Evolutionary conservation across 2,329 filamentous ascomycete genomes (phyloP).

Genomic region (Hypoxylon sp.): DNA sequence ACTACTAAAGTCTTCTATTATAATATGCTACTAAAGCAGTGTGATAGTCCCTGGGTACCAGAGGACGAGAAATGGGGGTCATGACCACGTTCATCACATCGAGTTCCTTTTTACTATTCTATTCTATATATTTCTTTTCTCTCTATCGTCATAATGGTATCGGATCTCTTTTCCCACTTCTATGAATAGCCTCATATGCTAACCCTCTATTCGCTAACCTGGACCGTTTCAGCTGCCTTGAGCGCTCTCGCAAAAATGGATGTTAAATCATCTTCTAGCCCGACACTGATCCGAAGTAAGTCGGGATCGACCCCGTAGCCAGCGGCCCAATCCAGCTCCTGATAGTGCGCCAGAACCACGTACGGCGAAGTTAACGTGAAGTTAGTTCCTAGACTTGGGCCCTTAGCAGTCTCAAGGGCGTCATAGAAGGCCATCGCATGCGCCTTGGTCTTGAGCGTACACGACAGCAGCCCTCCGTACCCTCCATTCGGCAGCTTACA

Average conservation of each 20-base stretch:
- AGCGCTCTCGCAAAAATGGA: conserved; percentile 78
- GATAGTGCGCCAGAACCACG: conserved; percentile 90
- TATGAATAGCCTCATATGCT: neutral
- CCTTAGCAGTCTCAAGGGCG: conserved; percentile 87
- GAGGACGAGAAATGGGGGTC: neutral
- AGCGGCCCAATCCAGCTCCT: conserved; percentile 91
- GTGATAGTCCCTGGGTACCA: neutral
- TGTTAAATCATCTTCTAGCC: conserved; percentile 82
- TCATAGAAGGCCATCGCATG: conserved; percentile 90
- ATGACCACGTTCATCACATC: neutral
- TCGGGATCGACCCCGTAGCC: conserved; percentile 85
- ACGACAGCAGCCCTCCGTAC: conserved; percentile 90
- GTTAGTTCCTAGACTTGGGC: conserved; percentile 95
- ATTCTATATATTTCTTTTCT: neutral
- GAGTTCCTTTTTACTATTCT: conserved; percentile 12
- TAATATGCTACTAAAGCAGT: neutral
- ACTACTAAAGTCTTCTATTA: neutral
- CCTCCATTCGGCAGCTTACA: conserved; percentile 81
- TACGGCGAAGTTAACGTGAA: conserved; percentile 95
- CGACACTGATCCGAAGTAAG: conserved; percentile 89
- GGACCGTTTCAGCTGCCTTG: conserved; percentile 63
- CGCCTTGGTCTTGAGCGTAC: conserved; percentile 78
- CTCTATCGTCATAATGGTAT: conserved; percentile 10
- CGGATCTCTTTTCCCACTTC: conserved; percentile 1
- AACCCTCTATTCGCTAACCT: conserved; percentile 21